Evolutionary conservation across 163 green algal genomes (phyloP), one percentile per base, ranked within the genome.

Genomic region (Smithsoniella earleae): DNA sequence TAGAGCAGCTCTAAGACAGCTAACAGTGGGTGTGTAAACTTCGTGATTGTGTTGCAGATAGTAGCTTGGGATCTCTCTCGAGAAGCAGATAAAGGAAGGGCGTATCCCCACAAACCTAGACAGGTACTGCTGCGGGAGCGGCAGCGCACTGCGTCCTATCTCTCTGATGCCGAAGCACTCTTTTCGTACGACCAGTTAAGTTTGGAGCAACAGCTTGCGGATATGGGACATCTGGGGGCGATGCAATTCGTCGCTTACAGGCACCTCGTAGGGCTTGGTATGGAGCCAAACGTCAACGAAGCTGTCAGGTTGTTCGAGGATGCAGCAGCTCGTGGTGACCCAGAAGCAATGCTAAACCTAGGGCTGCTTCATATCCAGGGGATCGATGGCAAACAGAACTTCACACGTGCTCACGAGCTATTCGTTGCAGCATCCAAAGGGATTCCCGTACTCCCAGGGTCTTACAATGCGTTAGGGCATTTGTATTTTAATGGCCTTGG

Each of bases 121-220:
- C 58, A 30, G 16, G 58, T 69, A 31, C n/a, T 69, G 58, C 58
- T 69, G 58, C 58, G 58, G 20, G 58, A 69, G 58, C 58, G 58
- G 18, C 30, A 5, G 58, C 58, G 58, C 58, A 34, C 31, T n/a
- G 58, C 58, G 30, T 30, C 58, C 27, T 69, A 69, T 13, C 10
- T 69, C 16, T 69, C 58, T 36, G 58, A 69, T 13, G 58, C 58
- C 58, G 58, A 69, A 16, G 30, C 27, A n/a, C 58, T 69, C 6
- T 69, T 69, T 1, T 43, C 10, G 27, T 30, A 30, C 27, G 58
- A 69, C 16, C 20, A 69, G n/a, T 6, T 69, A 6, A 16, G 27
- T 16, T 33, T 69, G 3, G 58, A 69, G 58, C 8, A 43, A 6
- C 30, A 36, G 58, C 58, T 69, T 0, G 58, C 58, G 1, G 58